Evolutionary conservation across 163 green algal genomes (phyloP), one percentile per base, ranked within the genome.

Genomic region (Picocystis sp.): DNA sequence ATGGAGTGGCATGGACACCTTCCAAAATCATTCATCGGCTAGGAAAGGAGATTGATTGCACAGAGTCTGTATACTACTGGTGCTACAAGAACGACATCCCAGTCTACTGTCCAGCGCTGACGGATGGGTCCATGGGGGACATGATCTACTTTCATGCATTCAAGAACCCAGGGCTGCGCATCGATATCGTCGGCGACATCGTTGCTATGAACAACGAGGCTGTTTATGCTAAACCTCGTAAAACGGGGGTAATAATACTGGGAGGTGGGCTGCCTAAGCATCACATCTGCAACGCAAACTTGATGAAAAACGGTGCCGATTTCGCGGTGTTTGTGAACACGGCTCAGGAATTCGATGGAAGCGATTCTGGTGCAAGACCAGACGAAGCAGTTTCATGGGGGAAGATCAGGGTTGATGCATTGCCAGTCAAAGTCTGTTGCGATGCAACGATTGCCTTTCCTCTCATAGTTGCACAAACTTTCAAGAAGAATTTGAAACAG

Each of bases 141-240:
- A 97, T 97, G 90, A 69, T 97, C 2, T 96, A 90, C 69, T 97
- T 97, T 73, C 87, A 94, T 66, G 81, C 77, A 8, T 95, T 90
- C 76, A 90, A 91, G 55, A 84, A 73, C 60, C 80, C 81, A 0
- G 85, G 82, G 1, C 71, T 94, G 15, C 47, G 1, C 22, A 56
- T 85, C 10, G 85, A 94, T 61, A 72, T 92, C 14, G 67, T 94
- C 38, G 72, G 79, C 58, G 90, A 98, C 74, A 92, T 98, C 52
- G 73, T 83, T 19, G n/a, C n/a, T n/a, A n/a, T n/a, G n/a, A n/a
- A n/a, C n/a, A n/a, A n/a, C n/a, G n/a, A n/a, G n/a, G n/a, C n/a
- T n/a, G 1, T 74, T 5, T 25, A 61, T 13, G 57, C 59, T n/a
- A 25, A 46, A 25, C 65, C 65, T 13, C 58, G 59, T 14, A 69